These are phyloP conservation scores for Colletotrichum sp. DNA, from an alignment of 2,329 filamentous ascomycete species.

Conservation along the genomic window DNA sequence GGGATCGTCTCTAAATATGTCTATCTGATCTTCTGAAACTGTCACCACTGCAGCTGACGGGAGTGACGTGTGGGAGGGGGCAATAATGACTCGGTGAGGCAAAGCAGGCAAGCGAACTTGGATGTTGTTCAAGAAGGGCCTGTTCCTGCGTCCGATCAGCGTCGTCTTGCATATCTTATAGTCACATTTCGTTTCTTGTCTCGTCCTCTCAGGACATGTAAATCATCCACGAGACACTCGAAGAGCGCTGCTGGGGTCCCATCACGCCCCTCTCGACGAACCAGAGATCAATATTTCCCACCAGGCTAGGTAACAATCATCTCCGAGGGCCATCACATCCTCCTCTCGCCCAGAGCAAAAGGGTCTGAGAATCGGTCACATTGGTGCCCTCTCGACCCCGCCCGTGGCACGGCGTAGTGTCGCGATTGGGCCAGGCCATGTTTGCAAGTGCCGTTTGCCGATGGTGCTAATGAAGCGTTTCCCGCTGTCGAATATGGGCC, in stretches of 20 bases:
- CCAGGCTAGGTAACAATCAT: not conserved
- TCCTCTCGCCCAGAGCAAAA: not conserved
- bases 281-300: not conserved
- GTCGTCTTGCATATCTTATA: constrained; percentile 7
- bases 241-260: not conserved
- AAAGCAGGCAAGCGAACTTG: not conserved
- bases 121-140: not conserved
- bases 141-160: constrained; percentile 6
- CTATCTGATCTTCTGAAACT: constrained; percentile 9
- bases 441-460: not conserved
- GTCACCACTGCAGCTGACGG: not conserved
- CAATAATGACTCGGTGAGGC: not conserved
- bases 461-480: not conserved
- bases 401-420: not conserved
- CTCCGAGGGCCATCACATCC: not conserved
- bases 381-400: not conserved
- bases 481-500: not conserved
- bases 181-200: not conserved
- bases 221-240: not conserved
- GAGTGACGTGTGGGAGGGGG: not conserved
- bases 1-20: constrained; percentile 5
- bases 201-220: not conserved
- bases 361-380: not conserved
- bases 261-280: not conserved
- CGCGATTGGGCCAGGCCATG: constrained; percentile 3